phyloP scores from a whole-genome alignment of 2,329 filamentous ascomycete genomes.

The Fusarium veterinarium region DNA sequence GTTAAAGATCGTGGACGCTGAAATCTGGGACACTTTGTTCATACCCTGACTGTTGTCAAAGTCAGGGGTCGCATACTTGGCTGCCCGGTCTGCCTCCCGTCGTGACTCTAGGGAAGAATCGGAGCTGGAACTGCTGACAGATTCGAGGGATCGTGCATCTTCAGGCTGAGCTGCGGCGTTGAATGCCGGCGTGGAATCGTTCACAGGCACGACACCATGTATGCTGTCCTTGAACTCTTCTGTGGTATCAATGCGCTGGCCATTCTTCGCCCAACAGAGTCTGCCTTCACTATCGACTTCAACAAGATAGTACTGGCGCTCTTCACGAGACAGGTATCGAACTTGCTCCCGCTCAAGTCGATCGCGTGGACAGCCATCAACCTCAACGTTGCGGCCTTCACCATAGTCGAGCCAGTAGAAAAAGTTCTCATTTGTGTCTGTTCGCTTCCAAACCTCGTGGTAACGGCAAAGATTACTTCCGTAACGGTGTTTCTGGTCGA shows the following conservation, averaged over 20 bases:
- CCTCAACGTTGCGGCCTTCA: conserved; percentile 75
- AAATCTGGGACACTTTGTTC: conserved; percentile 70
- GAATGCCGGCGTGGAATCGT: conserved; percentile 69
- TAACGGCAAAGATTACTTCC: conserved; percentile 85
- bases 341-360: conserved; percentile 82
- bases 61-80: conserved; percentile 73
- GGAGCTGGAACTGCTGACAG: conserved; percentile 46
- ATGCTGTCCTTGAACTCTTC: conserved; percentile 82
- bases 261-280: conserved; percentile 90
- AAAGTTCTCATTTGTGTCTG: conserved; percentile 85
- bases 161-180: conserved; percentile 41
- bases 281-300: conserved; percentile 78
- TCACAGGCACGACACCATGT: conserved; percentile 74
- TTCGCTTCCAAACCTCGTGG: conserved; percentile 84
- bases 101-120: conserved; percentile 56
- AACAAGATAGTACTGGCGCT: conserved; percentile 84
- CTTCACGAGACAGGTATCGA: conserved; percentile 84
- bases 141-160: conserved; percentile 12
- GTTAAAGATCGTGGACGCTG: conserved; percentile 79
- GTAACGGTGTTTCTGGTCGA: conserved; percentile 87
- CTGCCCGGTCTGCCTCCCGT: conserved; percentile 69
- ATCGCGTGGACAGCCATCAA: conserved; percentile 78
- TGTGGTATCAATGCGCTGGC: conserved; percentile 79
- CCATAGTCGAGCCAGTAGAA: conserved; percentile 94
- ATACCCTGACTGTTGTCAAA: conserved; percentile 70